Evolutionary conservation across 495 filamentous ascomycete genomes (phyloP).

Genomic region (Jackrogersella multiformis): DNA sequence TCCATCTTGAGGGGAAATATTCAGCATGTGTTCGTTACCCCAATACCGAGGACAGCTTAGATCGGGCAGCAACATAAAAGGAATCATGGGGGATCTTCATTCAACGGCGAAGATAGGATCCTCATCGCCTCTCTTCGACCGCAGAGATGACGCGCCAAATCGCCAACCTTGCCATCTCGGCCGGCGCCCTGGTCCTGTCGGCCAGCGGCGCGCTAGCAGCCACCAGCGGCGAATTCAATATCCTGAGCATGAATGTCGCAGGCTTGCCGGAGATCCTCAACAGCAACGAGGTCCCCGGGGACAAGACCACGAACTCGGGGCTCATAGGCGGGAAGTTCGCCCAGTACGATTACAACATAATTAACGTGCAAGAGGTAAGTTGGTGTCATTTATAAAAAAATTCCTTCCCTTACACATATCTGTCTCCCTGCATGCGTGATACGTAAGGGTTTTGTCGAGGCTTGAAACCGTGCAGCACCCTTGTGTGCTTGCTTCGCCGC

Average conservation of each 20-base stretch:
- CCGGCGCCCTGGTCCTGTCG: slow-evolving; percentile 8
- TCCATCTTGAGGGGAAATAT: slow-evolving; percentile 2
- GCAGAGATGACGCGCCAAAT: slow-evolving; percentile 30
- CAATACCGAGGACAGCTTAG: slow-evolving; percentile 7
- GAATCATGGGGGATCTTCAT: neutral
- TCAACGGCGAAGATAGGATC: neutral
- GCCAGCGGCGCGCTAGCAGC: slow-evolving; percentile 26
- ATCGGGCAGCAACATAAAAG: slow-evolving; percentile 21
- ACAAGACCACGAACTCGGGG: slow-evolving; percentile 61
- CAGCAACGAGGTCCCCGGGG: slow-evolving; percentile 60
- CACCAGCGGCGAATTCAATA: slow-evolving; percentile 55
- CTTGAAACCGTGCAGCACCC: slow-evolving; percentile 30
- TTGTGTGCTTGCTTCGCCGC: too few relatives aligned
- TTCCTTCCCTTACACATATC: neutral
- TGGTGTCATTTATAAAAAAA: slow-evolving; percentile 2
- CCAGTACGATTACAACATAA: slow-evolving; percentile 63
- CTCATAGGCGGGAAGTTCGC: slow-evolving; percentile 60
- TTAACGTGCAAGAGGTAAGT: slow-evolving; percentile 68
- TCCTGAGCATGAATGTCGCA: slow-evolving; percentile 69
- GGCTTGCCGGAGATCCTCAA: slow-evolving; percentile 65
- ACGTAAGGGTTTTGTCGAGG: slow-evolving; percentile 10
- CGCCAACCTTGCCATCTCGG: slow-evolving; percentile 19
- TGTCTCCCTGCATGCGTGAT: slow-evolving; percentile 9
- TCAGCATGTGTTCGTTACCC: slow-evolving; percentile 3
- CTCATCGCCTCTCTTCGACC: slow-evolving; percentile 11